Base-by-base conservation (phyloP, 2,329 filamentous ascomycete species). In the Alternaria brassicae region DNA sequence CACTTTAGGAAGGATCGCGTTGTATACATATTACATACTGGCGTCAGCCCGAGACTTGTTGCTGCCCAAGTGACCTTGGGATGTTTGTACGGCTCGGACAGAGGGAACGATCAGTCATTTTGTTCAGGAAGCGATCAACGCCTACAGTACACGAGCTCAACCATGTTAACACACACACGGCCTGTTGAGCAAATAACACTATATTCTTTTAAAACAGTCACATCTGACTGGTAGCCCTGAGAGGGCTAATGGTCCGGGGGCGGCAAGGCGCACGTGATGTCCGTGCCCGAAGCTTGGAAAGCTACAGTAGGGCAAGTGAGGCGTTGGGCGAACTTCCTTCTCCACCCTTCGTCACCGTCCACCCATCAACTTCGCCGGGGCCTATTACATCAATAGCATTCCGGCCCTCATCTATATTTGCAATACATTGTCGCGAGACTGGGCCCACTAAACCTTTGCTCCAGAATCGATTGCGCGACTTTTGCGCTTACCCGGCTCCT, bases 401-500 rank as follows among this genome's bases (percentile, higher is more conserved):
- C 58, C 55, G 56, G 58, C 58, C 56, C 49, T 63, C 68, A 69
- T 71, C 62, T 65, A 60, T 63, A 68, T 63, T 60, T 56, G 44
- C 41, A 52, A 53, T 49, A 32, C 56, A 48, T 60, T 61, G 49
- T 58, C 58, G 66, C 59, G 53, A 58, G 30, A 57, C 50, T 51
- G 62, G 58, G 59, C 48, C 50, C 62, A 56, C 66, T 62, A 60
- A 58, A 59, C 49, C 41, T 40, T 27, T 48, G 15, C 21, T 23
- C 41, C 37, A 39, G 41, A 36, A 23, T 40, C 58, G 53, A 45
- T 56, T 59, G 60, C 56, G 55, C 56, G 44, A 30, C 25, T 34
- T 36, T 49, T 62, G 57, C 60, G 62, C 65, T 56, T 53, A 52
- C 40, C 50, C 60, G 55, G 51, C 52, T 58, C 39, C 39, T 51